Evolutionary conservation across 1,284 basidiomycete genomes (phyloP).

Genomic region (Rhodotorula mucilaginosa): DNA sequence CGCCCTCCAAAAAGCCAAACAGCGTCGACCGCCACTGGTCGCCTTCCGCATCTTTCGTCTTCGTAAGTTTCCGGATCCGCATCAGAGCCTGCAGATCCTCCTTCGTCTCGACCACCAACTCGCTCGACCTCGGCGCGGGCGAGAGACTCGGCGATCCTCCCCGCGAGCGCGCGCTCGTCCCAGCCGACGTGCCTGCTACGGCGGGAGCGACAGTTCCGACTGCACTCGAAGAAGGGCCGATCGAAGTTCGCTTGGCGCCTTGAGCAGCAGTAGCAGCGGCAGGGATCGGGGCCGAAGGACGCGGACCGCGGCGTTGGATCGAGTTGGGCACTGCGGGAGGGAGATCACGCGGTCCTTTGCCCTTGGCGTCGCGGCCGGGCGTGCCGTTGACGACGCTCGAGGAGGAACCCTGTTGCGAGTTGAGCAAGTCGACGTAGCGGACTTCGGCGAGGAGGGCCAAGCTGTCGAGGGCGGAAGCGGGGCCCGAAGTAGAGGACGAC

Average conservation of each 20-base stretch:
- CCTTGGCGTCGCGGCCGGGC: not conserved
- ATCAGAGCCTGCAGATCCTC: slow-evolving; percentile 40
- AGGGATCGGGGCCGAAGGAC: not conserved
- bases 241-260: not conserved
- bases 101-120: slow-evolving; percentile 30
- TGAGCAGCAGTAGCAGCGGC: not conserved
- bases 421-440: slow-evolving; percentile 26
- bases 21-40: slow-evolving; percentile 21
- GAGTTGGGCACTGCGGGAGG: slow-evolving; percentile 14
- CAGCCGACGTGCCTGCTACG: not conserved
- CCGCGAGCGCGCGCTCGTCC: not conserved
- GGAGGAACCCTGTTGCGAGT: not conserved
- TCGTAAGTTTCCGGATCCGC: slow-evolving; percentile 29
- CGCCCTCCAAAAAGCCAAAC: slow-evolving; percentile 35
- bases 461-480: slow-evolving; percentile 25
- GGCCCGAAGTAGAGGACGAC: not conserved
- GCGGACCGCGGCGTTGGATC: slow-evolving; percentile 1
- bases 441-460: slow-evolving; percentile 37
- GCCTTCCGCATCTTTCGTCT: slow-evolving; percentile 9
- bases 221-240: not conserved
- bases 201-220: too few relatives aligned
- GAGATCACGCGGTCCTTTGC: slow-evolving; percentile 1
- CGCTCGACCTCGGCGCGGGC: slow-evolving; percentile 9
- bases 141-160: slow-evolving; percentile 8
- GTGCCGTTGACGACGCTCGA: not conserved